A percentile compares a stretch with the other conserved stretches of the same genome.
Evolutionary conservation across 495 filamentous ascomycete genomes (phyloP).

Genomic region (Penicillium turbatum): DNA sequence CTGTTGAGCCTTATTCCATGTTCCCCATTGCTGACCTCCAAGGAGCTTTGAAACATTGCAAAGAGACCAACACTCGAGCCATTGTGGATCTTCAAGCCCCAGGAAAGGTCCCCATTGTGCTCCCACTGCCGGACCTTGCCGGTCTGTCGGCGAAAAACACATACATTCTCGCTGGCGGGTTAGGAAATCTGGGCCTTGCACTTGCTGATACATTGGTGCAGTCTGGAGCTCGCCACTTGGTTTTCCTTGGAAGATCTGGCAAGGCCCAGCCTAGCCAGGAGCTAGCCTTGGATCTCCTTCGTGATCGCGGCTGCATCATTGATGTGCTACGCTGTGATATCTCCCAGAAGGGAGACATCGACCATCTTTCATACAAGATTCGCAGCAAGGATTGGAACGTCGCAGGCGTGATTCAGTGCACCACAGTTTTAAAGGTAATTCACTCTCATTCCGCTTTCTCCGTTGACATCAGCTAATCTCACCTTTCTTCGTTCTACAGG

Average conservation of each 20-base stretch:
- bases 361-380: conserved; percentile 15
- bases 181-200: conserved; percentile 34
- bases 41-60: conserved; percentile 12
- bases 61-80: conserved; percentile 5
- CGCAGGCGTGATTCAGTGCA: conserved; percentile 32
- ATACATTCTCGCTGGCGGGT: conserved; percentile 33
- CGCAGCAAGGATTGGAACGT: conserved; percentile 20
- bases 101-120: conserved; percentile 20
- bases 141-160: conserved; percentile 15
- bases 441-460: neutral
- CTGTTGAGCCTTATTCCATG: conserved; percentile 11
- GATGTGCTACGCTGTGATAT: conserved; percentile 32
- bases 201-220: conserved; percentile 32
- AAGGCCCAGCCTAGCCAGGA: conserved; percentile 11
- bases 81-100: conserved; percentile 16
- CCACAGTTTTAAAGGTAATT: conserved; percentile 26
- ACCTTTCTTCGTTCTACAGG: conserved; percentile 13
- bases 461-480: neutral
- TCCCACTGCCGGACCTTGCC: conserved; percentile 11
- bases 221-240: conserved; percentile 35
- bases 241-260: conserved; percentile 34
- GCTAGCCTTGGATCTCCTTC: conserved; percentile 20
- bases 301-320: conserved; percentile 16
- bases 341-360: conserved; percentile 19
- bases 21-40: conserved; percentile 17